Percentiles rank a stretch among this genome's conserved stretches.
These are phyloP conservation scores for Trichoderma sp. DNA, from an alignment of 2,329 filamentous ascomycete genomes.

Conservation along the genomic window DNA sequence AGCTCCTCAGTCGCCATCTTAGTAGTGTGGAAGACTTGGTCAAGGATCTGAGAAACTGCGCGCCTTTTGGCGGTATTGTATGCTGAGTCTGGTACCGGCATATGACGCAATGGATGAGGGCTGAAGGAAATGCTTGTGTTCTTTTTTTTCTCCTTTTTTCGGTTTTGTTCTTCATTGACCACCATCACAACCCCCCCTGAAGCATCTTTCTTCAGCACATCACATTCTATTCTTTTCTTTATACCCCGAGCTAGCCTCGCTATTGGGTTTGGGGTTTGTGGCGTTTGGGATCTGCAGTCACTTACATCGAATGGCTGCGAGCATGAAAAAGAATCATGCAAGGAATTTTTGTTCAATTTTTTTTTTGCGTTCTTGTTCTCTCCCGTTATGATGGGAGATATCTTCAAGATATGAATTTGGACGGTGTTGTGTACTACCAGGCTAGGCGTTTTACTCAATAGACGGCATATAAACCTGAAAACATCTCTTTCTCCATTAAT, in stretches of 20 bases:
- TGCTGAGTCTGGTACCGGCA: constrained; percentile 33
- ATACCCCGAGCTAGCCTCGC: neutral
- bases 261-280: neutral
- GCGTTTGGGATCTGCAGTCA: constrained; percentile 11
- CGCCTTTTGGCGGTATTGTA: constrained; percentile 66
- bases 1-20: constrained; percentile 71
- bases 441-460: constrained; percentile 32
- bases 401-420: constrained; percentile 22
- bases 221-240: neutral
- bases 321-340: constrained; percentile 10
- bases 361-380: neutral
- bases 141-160: neutral
- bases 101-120: neutral
- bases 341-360: neutral
- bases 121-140: neutral
- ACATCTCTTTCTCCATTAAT: neutral
- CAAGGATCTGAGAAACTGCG: constrained; percentile 75
- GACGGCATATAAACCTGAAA: constrained; percentile 18
- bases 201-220: neutral
- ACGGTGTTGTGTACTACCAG: constrained; percentile 30
- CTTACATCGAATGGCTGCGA: neutral
- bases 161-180: neutral
- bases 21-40: constrained; percentile 83
- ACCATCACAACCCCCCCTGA: neutral
- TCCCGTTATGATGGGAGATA: neutral